phyloP scores from a whole-genome alignment of 1,139 yeast genomes.

The Arxiozyma slooffiae region DNA sequence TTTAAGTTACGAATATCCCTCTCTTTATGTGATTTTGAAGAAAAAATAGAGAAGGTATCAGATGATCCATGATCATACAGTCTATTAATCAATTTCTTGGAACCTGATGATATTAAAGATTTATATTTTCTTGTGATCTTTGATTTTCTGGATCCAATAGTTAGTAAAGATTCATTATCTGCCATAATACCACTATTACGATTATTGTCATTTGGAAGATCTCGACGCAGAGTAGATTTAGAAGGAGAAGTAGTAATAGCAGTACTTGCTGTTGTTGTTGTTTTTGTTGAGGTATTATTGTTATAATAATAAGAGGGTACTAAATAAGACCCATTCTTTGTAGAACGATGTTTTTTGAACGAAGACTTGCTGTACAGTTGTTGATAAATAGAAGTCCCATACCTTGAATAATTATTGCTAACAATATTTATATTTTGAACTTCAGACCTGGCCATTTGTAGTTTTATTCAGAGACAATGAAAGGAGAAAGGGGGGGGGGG shows the following conservation, averaged over 20 bases:
- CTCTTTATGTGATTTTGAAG: conserved; percentile 19
- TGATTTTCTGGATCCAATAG: conserved; percentile 11
- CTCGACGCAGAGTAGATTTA: too few species aligned
- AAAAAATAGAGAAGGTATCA: conserved; percentile 20
- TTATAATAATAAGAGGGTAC: background rate
- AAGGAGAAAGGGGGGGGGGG: background rate
- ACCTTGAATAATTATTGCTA: conserved; percentile 23
- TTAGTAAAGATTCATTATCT: conserved; percentile 10
- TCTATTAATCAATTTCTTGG: conserved; percentile 20
- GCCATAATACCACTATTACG: background rate
- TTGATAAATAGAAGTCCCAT: conserved; percentile 26
- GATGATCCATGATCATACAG: conserved; percentile 16
- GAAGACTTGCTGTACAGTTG: conserved; percentile 15
- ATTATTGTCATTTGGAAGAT: background rate
- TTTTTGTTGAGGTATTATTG: background rate
- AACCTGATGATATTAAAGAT: conserved; percentile 19
- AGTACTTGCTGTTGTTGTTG: too few species aligned
- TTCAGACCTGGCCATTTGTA: background rate
- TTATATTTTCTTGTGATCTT: conserved; percentile 21
- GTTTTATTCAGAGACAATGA: background rate
- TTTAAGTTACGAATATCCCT: background rate
- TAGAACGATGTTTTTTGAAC: background rate
- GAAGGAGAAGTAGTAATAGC: too few species aligned
- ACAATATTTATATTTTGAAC: conserved; percentile 17
- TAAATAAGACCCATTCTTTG: background rate